A percentile compares a stretch with the other conserved stretches of the same genome.
Evolutionary conservation across 2,329 filamentous ascomycete species (phyloP).

Genomic region (Neurospora crassa): DNA sequence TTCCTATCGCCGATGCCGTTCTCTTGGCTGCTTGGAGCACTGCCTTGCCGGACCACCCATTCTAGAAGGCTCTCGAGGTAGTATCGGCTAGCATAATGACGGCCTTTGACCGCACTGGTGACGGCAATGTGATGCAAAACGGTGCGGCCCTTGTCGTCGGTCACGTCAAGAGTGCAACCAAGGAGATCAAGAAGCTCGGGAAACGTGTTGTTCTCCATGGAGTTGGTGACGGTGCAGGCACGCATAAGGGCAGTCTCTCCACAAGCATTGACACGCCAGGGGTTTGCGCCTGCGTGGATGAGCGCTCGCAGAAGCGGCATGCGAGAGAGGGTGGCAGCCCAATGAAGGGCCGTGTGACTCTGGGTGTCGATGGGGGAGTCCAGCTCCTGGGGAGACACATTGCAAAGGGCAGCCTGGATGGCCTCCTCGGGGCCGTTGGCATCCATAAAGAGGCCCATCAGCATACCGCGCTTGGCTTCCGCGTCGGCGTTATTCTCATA

Average conservation of each 20-base stretch:
- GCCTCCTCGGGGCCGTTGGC: constrained; percentile 55
- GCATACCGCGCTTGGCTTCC: constrained; percentile 69
- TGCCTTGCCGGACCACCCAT: constrained; percentile 81
- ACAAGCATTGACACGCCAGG: constrained; percentile 76
- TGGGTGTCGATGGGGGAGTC: constrained; percentile 89
- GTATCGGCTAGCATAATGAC: constrained; percentile 84
- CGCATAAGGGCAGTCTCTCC: constrained; percentile 92
- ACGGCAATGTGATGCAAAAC: constrained; percentile 95
- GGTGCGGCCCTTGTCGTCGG: constrained; percentile 81
- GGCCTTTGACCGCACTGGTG: constrained; percentile 88
- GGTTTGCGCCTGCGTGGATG: constrained; percentile 75
- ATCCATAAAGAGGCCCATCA: constrained; percentile 78
- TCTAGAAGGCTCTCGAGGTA: constrained; percentile 92
- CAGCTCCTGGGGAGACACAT: constrained; percentile 68
- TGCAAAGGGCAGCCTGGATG: constrained; percentile 67
- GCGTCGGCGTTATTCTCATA: constrained; percentile 52
- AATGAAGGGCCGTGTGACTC: constrained; percentile 85
- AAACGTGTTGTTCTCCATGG: constrained; percentile 83
- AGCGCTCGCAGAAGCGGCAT: constrained; percentile 73
- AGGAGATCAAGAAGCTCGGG: constrained; percentile 83
- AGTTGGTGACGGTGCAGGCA: constrained; percentile 88
- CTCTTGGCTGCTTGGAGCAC: constrained; percentile 31
- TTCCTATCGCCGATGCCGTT: constrained; percentile 28
- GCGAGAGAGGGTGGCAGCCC: constrained; percentile 87
- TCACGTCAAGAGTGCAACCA: constrained; percentile 79